These are phyloP conservation scores for Solanum clarkiae DNA, from an alignment of 257 asterid genomes.

Conservation along the genomic window DNA sequence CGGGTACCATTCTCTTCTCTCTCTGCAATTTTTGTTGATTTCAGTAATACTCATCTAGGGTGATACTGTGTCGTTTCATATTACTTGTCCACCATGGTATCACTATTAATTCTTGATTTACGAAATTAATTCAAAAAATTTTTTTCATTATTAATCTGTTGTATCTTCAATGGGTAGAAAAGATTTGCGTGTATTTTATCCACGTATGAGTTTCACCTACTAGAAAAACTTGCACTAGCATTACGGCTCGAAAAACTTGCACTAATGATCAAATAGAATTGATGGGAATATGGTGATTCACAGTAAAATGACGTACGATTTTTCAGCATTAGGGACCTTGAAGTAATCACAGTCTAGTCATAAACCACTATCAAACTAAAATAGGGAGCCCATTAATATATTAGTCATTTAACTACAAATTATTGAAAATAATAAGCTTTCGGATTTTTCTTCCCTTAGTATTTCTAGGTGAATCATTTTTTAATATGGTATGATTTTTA, in stretches of 20 bases:
- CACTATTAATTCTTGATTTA: not conserved
- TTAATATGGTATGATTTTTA: too few species aligned
- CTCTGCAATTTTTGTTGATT: not conserved
- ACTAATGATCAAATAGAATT: not conserved
- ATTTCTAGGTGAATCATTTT: not conserved
- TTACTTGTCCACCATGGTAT: too few species aligned
- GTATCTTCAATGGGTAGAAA: too few species aligned
- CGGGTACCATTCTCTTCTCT: conserved; percentile 18
- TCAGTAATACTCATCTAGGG: not conserved
- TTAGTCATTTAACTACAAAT: not conserved
- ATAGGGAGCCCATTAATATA: not conserved
- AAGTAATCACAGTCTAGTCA: not conserved
- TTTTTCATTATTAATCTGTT: too few species aligned
- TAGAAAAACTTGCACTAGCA: too few species aligned
- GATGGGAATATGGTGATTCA: not conserved
- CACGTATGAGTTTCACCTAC: too few species aligned
- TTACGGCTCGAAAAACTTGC: not conserved
- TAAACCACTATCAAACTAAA: not conserved
- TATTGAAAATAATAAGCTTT: not conserved
- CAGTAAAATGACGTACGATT: not conserved
- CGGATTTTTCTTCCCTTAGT: not conserved
- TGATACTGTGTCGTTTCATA: not conserved
- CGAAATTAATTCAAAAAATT: not conserved
- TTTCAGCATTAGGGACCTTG: not conserved
- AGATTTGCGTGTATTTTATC: too few species aligned